phyloP scores from a whole-genome alignment of 495 filamentous ascomycete species.

The Podospora pseudocomata region DNA sequence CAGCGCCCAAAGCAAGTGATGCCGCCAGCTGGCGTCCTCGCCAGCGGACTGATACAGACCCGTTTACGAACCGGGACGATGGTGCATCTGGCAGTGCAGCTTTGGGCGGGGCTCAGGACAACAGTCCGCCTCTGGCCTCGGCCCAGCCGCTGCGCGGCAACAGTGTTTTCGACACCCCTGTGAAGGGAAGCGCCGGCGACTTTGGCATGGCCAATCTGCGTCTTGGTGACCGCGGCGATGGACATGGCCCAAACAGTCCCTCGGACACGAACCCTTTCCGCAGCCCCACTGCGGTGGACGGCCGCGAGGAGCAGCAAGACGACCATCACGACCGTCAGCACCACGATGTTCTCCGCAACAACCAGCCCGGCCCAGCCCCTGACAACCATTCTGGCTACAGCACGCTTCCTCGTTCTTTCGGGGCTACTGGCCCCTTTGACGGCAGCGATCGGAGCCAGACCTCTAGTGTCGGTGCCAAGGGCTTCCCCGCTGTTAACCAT shows the following conservation, averaged over 20 bases:
- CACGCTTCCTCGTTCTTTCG: conserved; percentile 47
- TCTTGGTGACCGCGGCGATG: conserved; percentile 52
- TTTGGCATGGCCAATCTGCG: conserved; percentile 82
- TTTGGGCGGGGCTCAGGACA: conserved; percentile 72
- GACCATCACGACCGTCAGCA: conserved; percentile 55
- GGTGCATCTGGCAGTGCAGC: conserved; percentile 70
- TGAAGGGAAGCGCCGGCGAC: conserved; percentile 54
- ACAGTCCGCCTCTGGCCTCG: conserved; percentile 52
- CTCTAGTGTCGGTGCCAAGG: conserved; percentile 75
- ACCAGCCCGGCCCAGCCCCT: conserved; percentile 34
- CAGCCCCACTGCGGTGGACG: conserved; percentile 57
- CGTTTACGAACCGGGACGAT: conserved; percentile 62
- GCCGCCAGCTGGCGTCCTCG: conserved; percentile 46
- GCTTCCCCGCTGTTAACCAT: conserved; percentile 63
- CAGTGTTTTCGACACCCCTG: conserved; percentile 52
- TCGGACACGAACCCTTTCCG: conserved; percentile 97
- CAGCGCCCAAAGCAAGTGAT: conserved; percentile 38
- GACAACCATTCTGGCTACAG: conserved; percentile 46
- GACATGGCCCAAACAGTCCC: conserved; percentile 67
- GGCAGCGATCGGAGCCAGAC: conserved; percentile 81
- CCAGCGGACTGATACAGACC: conserved; percentile 75
- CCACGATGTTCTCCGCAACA: conserved; percentile 52
- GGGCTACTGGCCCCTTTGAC: conserved; percentile 53
- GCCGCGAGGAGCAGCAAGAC: conserved; percentile 67
- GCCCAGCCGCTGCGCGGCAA: conserved; percentile 36